These are phyloP conservation scores for Pythium phragmiticola DNA, from an alignment of 352 stramenopile species.

Conservation along the genomic window DNA sequence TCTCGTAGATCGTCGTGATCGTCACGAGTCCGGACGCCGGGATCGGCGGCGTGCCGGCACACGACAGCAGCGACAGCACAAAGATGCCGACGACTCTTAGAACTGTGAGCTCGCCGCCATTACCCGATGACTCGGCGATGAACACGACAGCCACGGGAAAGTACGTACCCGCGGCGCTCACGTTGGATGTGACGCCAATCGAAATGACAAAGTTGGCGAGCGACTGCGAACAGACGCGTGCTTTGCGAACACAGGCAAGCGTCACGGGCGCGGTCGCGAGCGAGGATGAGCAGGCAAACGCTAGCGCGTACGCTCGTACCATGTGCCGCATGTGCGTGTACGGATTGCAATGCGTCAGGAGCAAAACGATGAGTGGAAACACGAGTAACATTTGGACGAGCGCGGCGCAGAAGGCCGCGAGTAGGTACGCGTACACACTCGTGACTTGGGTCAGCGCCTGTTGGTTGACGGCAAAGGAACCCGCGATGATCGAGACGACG, in stretches of 20 bases:
- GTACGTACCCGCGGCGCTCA: constrained; percentile 51
- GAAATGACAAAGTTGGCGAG: constrained; percentile 71
- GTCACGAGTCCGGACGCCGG: constrained; percentile 45
- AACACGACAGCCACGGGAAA: constrained; percentile 58
- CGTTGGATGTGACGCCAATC: constrained; percentile 62
- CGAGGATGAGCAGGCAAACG: constrained; percentile 62
- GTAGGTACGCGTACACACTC: constrained; percentile 55
- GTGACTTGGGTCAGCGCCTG: constrained; percentile 33
- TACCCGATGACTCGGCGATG: constrained; percentile 54
- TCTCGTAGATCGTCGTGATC: constrained; percentile 64
- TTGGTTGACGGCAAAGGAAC: constrained; percentile 49
- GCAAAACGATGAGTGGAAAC: constrained; percentile 55
- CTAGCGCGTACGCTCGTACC: constrained; percentile 56
- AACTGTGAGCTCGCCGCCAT: constrained; percentile 43
- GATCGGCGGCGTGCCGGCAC: constrained; percentile 48
- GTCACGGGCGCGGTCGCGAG: constrained; percentile 63
- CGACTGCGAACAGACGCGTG: constrained; percentile 55
- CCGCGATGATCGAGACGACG: constrained; percentile 58
- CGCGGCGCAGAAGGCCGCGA: constrained; percentile 38
- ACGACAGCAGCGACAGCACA: constrained; percentile 50
- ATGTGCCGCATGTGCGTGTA: constrained; percentile 66
- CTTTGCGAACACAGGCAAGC: constrained; percentile 55
- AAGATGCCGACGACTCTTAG: constrained; percentile 48
- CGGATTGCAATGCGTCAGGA: constrained; percentile 57
- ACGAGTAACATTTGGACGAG: constrained; percentile 48